Evolutionary conservation across 192 early-diverging fungal genomes (phyloP), one percentile per base, ranked within the genome.

Genomic region (Umbelopsis ramanniana): DNA sequence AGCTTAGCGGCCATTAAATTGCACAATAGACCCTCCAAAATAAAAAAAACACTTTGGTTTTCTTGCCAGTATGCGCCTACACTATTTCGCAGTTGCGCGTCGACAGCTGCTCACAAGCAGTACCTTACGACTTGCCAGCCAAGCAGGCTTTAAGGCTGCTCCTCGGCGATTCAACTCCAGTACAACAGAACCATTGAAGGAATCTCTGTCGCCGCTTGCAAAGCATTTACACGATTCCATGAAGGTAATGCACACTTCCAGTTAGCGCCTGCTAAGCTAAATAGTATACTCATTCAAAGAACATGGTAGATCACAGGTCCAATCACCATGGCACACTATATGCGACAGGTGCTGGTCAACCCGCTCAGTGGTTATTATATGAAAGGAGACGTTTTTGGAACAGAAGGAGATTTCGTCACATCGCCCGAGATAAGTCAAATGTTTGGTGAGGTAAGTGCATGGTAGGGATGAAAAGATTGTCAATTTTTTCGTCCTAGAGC

Each of bases 341-440:
- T 98, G 93, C 83, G 93, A 53, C 86, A 90, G 67, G 91, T 93
- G 0, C 85, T 97, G 24, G 93, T 89, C 50, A 94, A 96, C 75
- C 95, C 96, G 4, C 19, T 92, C 3, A 92, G 91, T 38, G 97
- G 97, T 10, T 99, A 99, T 80, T 99, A 99, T 80, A 97, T 93
- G 85, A 84, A 88, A 55, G 89, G 91, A 1, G 93, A 97, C 74
- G 93, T 96, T 11, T 94, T 99, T 85, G 97, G 97, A 19, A 72
- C 75, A 12, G 67, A 92, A 67, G 96, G 96, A 15, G 97, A 99
- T 73, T 99, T 99, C 83, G 90, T 91, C 19, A 99, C 97, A 6
- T 95, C 94, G 10, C 97, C 97, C 4, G 97, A 99, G 79, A 96
- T 99, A 76, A 93, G 90, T 76, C 96, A 99, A 83, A 93, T 97